Evolutionary conservation across 2,329 filamentous ascomycete genomes (phyloP).

Genomic region (Trichophyton schoenleinii): DNA sequence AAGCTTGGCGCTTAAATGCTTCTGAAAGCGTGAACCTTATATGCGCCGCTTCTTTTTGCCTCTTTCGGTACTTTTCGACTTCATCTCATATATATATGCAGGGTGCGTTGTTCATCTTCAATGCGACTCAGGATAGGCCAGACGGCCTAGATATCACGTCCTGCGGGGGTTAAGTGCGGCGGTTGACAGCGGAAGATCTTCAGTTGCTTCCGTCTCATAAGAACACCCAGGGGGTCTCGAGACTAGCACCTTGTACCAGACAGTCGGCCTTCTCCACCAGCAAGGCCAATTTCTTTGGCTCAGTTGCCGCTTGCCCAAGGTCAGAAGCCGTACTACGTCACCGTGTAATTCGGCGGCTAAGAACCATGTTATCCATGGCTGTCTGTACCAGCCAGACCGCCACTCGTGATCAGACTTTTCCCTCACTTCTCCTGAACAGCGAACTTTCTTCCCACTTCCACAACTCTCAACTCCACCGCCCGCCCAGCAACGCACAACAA

Average conservation of each 20-base stretch:
- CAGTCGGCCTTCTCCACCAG: neutral
- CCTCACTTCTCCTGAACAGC: neutral
- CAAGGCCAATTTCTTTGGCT: neutral
- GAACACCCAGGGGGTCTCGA: neutral
- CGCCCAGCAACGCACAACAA: neutral
- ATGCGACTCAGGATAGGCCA: neutral
- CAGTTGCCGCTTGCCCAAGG: neutral
- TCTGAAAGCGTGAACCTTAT: neutral
- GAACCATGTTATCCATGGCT: neutral
- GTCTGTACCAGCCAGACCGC: neutral
- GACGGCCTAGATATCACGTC: neutral
- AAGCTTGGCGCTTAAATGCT: neutral
- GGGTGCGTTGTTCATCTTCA: neutral
- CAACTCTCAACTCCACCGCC: neutral
- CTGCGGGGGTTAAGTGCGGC: neutral
- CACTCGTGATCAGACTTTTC: neutral
- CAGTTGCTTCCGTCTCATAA: neutral
- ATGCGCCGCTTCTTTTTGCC: neutral
- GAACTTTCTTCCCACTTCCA: neutral
- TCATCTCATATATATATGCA: neutral
- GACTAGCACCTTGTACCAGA: neutral
- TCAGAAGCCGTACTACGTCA: neutral
- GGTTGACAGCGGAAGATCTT: neutral
- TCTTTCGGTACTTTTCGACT: neutral
- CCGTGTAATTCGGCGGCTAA: too few species aligned